Evolutionary conservation across 495 filamentous ascomycete species (phyloP).

Genomic region (Penicillium mononematosum): DNA sequence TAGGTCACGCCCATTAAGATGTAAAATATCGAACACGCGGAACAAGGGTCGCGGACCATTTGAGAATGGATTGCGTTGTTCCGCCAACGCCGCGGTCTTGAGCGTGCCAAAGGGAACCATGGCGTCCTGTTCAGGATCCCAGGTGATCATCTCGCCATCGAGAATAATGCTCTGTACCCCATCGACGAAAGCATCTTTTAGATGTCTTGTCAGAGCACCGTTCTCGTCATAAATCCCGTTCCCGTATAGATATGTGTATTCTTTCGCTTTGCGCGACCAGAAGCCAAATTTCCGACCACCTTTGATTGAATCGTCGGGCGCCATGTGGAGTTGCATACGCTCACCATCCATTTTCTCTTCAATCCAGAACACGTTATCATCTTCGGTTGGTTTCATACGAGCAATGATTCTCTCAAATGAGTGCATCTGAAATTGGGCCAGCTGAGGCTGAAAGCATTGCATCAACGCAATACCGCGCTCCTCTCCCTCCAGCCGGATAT

Average conservation of each 20-base stretch:
- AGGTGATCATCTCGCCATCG: slow-evolving; percentile 98
- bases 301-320: slow-evolving; percentile 60
- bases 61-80: slow-evolving; percentile 73
- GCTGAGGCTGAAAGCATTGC: slow-evolving; percentile 96
- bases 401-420: slow-evolving; percentile 79
- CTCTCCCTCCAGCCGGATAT: slow-evolving; percentile 69
- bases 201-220: slow-evolving; percentile 74
- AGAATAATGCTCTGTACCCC: slow-evolving; percentile 84
- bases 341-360: slow-evolving; percentile 98
- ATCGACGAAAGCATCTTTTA: slow-evolving; percentile 73
- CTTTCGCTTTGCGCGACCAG: slow-evolving; percentile 96
- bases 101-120: slow-evolving; percentile 89
- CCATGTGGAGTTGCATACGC: slow-evolving; percentile 95
- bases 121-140: slow-evolving; percentile 85
- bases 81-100: slow-evolving; percentile 83
- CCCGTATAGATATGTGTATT: slow-evolving; percentile 95
- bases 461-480: slow-evolving; percentile 77
- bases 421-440: slow-evolving; percentile 92
- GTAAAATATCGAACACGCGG: slow-evolving; percentile 85
- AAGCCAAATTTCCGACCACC: slow-evolving; percentile 79
- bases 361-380: slow-evolving; percentile 84
- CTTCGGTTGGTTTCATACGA: slow-evolving; percentile 65
- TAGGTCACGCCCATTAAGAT: slow-evolving; percentile 76
- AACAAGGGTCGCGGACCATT: slow-evolving; percentile 77
- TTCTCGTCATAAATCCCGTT: slow-evolving; percentile 70